Conservation (phyloP, 148 eudicot species). For the Oxyria digyna region DNA sequence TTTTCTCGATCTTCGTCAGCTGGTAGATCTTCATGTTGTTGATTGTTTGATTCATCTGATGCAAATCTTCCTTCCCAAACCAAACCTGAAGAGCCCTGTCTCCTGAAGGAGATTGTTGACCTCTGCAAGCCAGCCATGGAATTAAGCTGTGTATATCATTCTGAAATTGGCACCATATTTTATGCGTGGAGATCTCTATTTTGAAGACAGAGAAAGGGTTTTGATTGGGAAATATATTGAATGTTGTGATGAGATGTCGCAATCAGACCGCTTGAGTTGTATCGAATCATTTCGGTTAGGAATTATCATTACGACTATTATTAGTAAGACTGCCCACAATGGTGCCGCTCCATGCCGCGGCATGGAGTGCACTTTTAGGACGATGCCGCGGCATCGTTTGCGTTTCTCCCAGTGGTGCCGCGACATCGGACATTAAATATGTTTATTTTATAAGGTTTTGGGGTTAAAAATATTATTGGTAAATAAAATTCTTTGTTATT, state of each 20-base stretch:
- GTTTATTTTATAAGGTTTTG: too few relatives aligned
- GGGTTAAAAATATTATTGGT: too few relatives aligned
- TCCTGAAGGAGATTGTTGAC: conserved; percentile 53
- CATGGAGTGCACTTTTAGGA: too few relatives aligned
- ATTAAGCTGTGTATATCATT: too few relatives aligned
- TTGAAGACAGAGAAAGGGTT: background rate
- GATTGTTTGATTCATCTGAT: conserved; percentile 24
- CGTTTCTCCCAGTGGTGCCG: too few relatives aligned
- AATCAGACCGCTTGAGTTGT: conserved; percentile 4
- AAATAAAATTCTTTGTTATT: too few relatives aligned
- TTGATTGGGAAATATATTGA: background rate
- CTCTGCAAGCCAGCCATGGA: conserved; percentile 58
- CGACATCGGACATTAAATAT: too few relatives aligned
- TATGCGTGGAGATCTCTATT: background rate
- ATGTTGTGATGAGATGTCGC: background rate
- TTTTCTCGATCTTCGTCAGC: background rate
- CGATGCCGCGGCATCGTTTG: too few relatives aligned
- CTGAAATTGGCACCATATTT: background rate
- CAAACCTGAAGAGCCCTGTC: conserved; percentile 72
- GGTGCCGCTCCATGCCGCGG: too few relatives aligned
- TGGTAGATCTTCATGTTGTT: conserved; percentile 1
- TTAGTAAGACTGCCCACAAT: too few relatives aligned
- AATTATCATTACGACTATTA: background rate
- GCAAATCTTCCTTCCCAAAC: conserved; percentile 67
- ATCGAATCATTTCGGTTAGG: background rate